These are phyloP conservation scores for Haplosporangium sp. DNA, from an alignment of 371 early-diverging fungal species.

Conservation along the genomic window DNA sequence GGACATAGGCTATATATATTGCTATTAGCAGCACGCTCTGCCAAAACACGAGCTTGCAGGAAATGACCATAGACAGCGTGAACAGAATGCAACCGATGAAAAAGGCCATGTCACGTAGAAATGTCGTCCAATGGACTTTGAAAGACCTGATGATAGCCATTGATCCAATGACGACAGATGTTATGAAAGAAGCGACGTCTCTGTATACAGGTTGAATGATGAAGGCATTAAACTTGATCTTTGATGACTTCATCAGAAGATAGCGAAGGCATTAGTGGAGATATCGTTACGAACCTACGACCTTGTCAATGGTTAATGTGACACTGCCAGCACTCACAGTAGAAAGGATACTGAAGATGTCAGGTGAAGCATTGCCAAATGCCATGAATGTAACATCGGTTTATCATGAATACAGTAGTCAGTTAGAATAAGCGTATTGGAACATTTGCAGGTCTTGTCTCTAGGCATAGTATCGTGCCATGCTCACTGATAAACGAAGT, in stretches of 20 bases:
- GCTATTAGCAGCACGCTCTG: constrained; percentile 67
- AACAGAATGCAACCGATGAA: constrained; percentile 74
- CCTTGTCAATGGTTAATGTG: constrained; percentile 81
- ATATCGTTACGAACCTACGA: constrained; percentile 21
- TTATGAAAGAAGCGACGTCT: constrained; percentile 83
- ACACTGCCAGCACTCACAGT: constrained; percentile 78
- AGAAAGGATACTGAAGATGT: constrained; percentile 83
- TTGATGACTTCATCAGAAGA: too few relatives aligned
- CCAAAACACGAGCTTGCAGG: constrained; percentile 68
- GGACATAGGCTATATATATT: constrained; percentile 68
- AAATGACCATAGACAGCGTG: constrained; percentile 66
- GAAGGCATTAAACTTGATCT: background rate
- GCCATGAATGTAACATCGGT: constrained; percentile 90
- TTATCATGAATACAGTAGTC: constrained; percentile 27
- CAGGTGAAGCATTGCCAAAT: constrained; percentile 89
- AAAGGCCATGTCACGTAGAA: constrained; percentile 78
- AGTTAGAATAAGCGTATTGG: background rate
- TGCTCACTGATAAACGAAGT: constrained; percentile 71
- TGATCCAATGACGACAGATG: constrained; percentile 79
- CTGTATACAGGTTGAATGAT: constrained; percentile 41
- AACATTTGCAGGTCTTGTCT: background rate
- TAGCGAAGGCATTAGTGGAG: too few relatives aligned
- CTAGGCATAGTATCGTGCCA: constrained; percentile 54
- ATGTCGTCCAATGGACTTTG: constrained; percentile 69
- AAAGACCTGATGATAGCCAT: constrained; percentile 80